Evolutionary conservation across 805 yeast species (phyloP).

Genomic region (Pichia cephalocereana): DNA sequence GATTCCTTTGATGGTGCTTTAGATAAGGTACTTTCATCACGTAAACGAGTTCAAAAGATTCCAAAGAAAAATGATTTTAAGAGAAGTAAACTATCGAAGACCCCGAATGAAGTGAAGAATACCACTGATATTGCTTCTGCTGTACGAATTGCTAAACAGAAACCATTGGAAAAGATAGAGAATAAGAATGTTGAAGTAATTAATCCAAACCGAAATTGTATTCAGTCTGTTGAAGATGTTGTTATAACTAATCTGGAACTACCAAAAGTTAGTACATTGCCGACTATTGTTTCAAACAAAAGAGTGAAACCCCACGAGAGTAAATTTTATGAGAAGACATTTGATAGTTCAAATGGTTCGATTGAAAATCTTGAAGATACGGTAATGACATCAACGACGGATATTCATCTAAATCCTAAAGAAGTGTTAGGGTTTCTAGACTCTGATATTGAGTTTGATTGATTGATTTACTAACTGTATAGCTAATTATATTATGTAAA

Average conservation of each 20-base stretch:
- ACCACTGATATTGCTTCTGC: too few species aligned
- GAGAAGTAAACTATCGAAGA: background rate
- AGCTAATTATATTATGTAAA: too few species aligned
- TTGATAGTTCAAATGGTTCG: background rate
- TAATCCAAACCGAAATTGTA: background rate
- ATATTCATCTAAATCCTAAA: background rate
- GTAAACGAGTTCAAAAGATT: background rate
- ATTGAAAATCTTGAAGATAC: background rate
- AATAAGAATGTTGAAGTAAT: background rate
- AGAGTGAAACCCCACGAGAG: too few species aligned
- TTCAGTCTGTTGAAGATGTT: constrained; percentile 1
- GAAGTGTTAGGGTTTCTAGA: constrained; percentile 16
- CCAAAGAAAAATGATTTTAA: background rate
- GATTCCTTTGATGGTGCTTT: constrained; percentile 4
- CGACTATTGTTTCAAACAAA: too few species aligned
- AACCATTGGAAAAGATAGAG: background rate
- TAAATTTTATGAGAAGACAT: too few species aligned
- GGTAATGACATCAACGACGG: background rate
- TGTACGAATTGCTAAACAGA: too few species aligned
- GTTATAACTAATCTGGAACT: constrained; percentile 1
- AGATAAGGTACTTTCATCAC: too few species aligned
- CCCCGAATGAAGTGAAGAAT: background rate
- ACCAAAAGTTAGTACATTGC: background rate
- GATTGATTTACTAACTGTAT: constrained; percentile 6
- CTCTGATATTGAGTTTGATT: constrained; percentile 20